Conservation (phyloP, 2,329 filamentous ascomycete genomes). For the Ascochyta pisi region DNA sequence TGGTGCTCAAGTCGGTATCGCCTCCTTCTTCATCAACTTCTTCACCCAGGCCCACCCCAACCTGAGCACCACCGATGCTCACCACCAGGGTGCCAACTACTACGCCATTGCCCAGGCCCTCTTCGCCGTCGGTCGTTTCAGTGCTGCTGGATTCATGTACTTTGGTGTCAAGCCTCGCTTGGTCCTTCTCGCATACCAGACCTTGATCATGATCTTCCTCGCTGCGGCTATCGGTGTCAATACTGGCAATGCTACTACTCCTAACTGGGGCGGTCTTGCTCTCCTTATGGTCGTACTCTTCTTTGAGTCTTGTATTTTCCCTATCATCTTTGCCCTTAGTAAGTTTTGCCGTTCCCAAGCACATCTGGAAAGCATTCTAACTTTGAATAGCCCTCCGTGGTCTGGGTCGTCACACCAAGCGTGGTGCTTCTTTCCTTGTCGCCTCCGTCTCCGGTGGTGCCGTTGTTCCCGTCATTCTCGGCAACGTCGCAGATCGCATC, state of each 20-base stretch:
- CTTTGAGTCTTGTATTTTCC: slow-evolving; percentile 50
- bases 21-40: slow-evolving; percentile 54
- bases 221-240: slow-evolving; percentile 42
- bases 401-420: slow-evolving; percentile 50
- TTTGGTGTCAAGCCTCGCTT: slow-evolving; percentile 43
- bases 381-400: slow-evolving; percentile 36
- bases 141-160: slow-evolving; percentile 49
- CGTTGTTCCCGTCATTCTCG: slow-evolving; percentile 45
- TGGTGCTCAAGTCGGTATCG: slow-evolving; percentile 61
- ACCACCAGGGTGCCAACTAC: slow-evolving; percentile 47
- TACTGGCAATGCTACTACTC: slow-evolving; percentile 32
- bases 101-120: slow-evolving; percentile 49
- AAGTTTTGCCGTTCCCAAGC: background rate
- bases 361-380: background rate
- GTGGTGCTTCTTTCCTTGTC: slow-evolving; percentile 48
- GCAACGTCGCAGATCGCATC: slow-evolving; percentile 45
- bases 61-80: slow-evolving; percentile 29
- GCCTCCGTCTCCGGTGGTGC: slow-evolving; percentile 48
- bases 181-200: slow-evolving; percentile 47
- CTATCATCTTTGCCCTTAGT: slow-evolving; percentile 47
- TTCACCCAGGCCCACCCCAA: slow-evolving; percentile 45
- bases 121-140: slow-evolving; percentile 48
- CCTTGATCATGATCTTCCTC: slow-evolving; percentile 48
- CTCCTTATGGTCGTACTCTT: slow-evolving; percentile 50
- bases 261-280: slow-evolving; percentile 48